Evolutionary conservation across 2,329 filamentous ascomycete species (phyloP), one percentile per base, ranked within the genome.

Genomic region (Aspergillus pseudonomiae): DNA sequence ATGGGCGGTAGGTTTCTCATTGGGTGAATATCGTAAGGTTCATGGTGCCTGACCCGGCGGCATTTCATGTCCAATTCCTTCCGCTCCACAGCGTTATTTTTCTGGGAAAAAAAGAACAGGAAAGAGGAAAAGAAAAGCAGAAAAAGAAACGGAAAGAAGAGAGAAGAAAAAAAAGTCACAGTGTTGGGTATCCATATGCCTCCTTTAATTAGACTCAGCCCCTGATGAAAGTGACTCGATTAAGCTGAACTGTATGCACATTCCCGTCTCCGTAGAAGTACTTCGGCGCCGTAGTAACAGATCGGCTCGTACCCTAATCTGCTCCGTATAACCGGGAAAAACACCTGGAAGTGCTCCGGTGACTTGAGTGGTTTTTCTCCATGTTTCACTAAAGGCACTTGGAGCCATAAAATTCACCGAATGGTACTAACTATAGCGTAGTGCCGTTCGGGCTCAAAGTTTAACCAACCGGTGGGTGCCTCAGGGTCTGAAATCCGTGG

Each of bases 111-210:
- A 34, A 32, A 32, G 19, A 52, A 32, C 34, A 34, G 10, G 7
- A 52, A 52, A 11, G 6, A 16, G 30, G n/a, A 41, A 6, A 14
- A 3, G 3, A 28, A 50, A 50, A 28, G 14, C 5, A 50, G 19
- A 28, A 24, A n/a, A n/a, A n/a, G n/a, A n/a, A n/a, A n/a, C n/a
- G n/a, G n/a, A n/a, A n/a, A n/a, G n/a, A n/a, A n/a, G n/a, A n/a
- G n/a, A n/a, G n/a, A n/a, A n/a, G n/a, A n/a, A n/a, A n/a, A n/a
- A n/a, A n/a, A n/a, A n/a, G n/a, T n/a, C n/a, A n/a, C n/a, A n/a
- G n/a, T 32, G 28, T 36, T 54, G 50, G 50, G 50, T 53, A 53
- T 19, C 50, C 50, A 53, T 53, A n/a, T 54, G 50, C 19, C 50
- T 54, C 50, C 50, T 54, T 32, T 53, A 53, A 53, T 53, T 34